These are phyloP conservation scores for Malbranchea cinnamomea DNA, from an alignment of 2,329 filamentous ascomycete species.

Conservation along the genomic window DNA sequence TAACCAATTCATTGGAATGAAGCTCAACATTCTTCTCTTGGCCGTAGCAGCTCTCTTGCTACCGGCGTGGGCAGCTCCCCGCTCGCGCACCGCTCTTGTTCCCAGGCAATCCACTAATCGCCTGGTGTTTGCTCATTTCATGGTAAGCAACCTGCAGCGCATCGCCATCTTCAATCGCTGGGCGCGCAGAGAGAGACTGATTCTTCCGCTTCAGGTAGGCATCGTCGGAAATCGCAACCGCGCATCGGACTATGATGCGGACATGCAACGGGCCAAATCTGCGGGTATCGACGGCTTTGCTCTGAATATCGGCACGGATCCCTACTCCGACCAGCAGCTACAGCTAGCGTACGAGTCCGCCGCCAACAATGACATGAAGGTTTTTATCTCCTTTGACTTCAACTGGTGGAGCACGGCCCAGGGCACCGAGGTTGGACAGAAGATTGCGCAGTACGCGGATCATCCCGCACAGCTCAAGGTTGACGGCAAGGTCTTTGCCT, in stretches of 20 bases:
- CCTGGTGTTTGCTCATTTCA: slow-evolving; percentile 22
- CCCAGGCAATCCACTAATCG: no score
- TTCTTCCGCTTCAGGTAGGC: slow-evolving; percentile 12
- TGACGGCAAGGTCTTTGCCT: no score
- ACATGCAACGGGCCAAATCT: slow-evolving; percentile 26
- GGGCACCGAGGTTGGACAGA: slow-evolving; percentile 28
- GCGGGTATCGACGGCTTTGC: slow-evolving; percentile 25
- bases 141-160: slow-evolving; percentile 15
- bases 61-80: no score
- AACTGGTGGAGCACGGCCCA: slow-evolving; percentile 35
- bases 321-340: slow-evolving; percentile 32
- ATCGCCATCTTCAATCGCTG: slow-evolving; percentile 5
- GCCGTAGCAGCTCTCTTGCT: no score
- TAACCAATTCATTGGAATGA: no score
- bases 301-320: slow-evolving; percentile 32
- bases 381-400: slow-evolving; percentile 45
- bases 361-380: slow-evolving; percentile 33
- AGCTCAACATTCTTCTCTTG: no score
- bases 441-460: no score
- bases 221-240: slow-evolving; percentile 15
- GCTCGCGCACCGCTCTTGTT: no score
- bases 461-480: no score
- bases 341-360: slow-evolving; percentile 35
- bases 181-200: slow-evolving; percentile 16
- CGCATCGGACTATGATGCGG: slow-evolving; percentile 14